Percentiles rank a stretch among this genome's conserved stretches.
Evolutionary conservation across 2,329 filamentous ascomycete genomes (phyloP).

Genomic region (Dactylellina cionopaga): DNA sequence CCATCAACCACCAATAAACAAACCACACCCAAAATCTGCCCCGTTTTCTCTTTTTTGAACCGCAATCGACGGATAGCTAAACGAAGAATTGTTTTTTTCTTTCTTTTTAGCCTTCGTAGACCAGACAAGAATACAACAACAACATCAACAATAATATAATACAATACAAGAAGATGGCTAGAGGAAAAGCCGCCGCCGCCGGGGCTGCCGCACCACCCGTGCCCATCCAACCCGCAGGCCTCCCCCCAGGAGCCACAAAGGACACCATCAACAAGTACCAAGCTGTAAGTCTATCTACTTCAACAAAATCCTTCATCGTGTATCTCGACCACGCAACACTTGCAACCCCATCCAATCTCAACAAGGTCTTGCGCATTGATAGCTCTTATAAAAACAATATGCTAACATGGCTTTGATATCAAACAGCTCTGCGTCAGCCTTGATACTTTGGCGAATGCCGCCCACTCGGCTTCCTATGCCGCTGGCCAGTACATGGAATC

Average conservation of each 20-base stretch:
- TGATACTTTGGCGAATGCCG: conserved; percentile 43
- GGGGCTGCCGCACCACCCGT: conserved; percentile 13
- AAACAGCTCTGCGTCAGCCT: conserved; percentile 39
- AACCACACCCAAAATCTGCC: too few relatives aligned
- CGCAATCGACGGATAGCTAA: too few relatives aligned
- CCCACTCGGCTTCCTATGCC: conserved; percentile 35
- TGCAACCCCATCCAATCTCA: neutral
- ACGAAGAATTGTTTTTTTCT: conserved; percentile 7
- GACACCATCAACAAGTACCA: conserved; percentile 38
- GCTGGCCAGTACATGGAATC: conserved; percentile 44
- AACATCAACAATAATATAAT: neutral
- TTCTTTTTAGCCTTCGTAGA: neutral
- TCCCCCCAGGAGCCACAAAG: too few relatives aligned
- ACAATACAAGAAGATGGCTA: conserved; percentile 13
- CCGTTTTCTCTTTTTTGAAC: too few relatives aligned
- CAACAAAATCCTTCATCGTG: conserved; percentile 6
- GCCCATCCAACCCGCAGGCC: neutral
- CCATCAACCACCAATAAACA: neutral
- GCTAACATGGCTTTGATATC: conserved; percentile 8
- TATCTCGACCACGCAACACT: neutral
- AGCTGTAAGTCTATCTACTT: conserved; percentile 32
- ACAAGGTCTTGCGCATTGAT: neutral
- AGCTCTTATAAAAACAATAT: neutral
- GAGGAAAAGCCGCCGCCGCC: conserved; percentile 44
- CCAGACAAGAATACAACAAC: neutral